These are phyloP conservation scores for Gymnopilus dilepis DNA, from an alignment of 768 basidiomycete species.

Conservation along the genomic window DNA sequence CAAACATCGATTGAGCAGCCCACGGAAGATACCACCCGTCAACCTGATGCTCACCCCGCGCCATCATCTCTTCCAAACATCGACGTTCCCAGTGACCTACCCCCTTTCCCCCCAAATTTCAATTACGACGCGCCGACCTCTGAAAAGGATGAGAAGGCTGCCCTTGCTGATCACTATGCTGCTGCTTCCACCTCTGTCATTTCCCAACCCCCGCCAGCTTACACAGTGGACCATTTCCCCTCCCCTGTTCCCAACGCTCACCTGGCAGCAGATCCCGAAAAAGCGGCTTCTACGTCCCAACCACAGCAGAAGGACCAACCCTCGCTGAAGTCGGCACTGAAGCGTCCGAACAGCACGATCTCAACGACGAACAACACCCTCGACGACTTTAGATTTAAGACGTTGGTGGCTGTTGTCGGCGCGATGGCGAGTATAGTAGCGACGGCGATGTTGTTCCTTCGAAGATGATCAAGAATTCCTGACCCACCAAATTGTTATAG, in stretches of 20 bases:
- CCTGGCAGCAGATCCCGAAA: not conserved
- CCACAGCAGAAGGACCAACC: not conserved
- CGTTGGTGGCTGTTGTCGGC: not conserved
- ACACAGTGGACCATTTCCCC: slow-evolving; percentile 3
- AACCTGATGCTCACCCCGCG: not conserved
- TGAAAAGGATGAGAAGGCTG: not conserved
- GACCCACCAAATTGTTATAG: too few relatives aligned
- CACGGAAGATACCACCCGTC: not conserved
- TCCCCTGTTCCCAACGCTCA: not conserved
- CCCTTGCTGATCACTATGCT: not conserved
- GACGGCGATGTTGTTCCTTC: not conserved
- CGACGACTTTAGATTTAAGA: not conserved
- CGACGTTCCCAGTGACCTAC: not conserved
- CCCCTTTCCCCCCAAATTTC: not conserved
- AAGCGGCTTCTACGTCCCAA: not conserved
- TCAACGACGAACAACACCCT: not conserved
- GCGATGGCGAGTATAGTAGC: slow-evolving; percentile 1
- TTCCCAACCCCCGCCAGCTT: not conserved
- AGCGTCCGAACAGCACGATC: not conserved
- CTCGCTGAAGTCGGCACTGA: not conserved
- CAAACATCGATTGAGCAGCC: not conserved
- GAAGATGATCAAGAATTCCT: not conserved
- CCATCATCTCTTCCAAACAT: not conserved
- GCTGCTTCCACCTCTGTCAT: not conserved
- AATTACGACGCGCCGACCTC: not conserved